Evolutionary conservation across 441 rosid species (phyloP).

Genomic region (Brassica hybrid): DNA sequence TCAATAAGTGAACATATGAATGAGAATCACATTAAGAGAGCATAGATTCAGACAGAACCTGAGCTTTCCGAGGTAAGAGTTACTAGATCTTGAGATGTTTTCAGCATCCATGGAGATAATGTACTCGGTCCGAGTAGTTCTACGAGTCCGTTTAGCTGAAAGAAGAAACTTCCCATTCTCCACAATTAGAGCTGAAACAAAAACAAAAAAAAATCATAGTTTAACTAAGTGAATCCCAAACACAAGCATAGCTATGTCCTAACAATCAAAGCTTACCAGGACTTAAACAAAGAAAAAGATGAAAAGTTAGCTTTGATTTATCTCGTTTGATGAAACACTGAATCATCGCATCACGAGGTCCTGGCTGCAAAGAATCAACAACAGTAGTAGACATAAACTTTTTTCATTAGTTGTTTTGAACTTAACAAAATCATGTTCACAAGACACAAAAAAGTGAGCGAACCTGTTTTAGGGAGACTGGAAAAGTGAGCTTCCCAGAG

Average conservation of each 20-base stretch:
- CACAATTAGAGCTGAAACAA: conserved; percentile 55
- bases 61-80: conserved; percentile 72
- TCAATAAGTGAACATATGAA: not conserved
- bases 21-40: not conserved
- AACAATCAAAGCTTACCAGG: conserved; percentile 45
- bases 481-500: conserved; percentile 61
- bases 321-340: conserved; percentile 62
- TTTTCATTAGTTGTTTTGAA: conserved; percentile 8
- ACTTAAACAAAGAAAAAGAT: conserved; percentile 55
- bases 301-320: conserved; percentile 58
- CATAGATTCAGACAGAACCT: conserved; percentile 47
- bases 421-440: not conserved
- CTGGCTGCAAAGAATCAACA: conserved; percentile 49
- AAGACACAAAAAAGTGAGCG: not conserved
- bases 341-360: conserved; percentile 53
- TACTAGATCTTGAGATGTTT: conserved; percentile 75
- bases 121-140: conserved; percentile 75
- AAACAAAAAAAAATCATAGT: not conserved
- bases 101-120: conserved; percentile 78
- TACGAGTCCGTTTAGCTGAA: conserved; percentile 71
- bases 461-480: conserved; percentile 60
- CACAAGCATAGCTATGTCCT: conserved; percentile 8
- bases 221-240: not conserved
- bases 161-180: conserved; percentile 84
- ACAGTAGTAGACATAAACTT: too few relatives aligned